Evolutionary conservation across 1,284 basidiomycete species (phyloP), one percentile per base, ranked within the genome.

Genomic region (Prillingera fragicola): DNA sequence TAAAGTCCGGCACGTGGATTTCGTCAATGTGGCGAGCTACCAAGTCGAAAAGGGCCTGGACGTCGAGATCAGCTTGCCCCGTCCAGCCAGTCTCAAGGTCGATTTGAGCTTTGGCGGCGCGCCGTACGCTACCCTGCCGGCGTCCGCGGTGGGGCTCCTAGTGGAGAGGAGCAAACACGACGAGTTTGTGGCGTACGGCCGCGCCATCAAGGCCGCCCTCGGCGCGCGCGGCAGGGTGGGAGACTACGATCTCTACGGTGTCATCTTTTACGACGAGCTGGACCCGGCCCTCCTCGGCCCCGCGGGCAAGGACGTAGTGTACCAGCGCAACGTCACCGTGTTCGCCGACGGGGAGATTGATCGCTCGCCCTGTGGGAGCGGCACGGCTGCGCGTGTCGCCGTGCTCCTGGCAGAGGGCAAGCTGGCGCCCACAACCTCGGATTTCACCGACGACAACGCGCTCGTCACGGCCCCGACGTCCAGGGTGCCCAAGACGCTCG

Each of bases 311-410:
- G 35, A 25, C 12, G 13, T 8, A 3, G 12, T 47, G 15, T 25
- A 32, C 3, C 50, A 55, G 48, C 35, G 45, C 5, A 55, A 50
- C 36, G 44, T 50, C 6, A 38, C 43, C 4, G 42, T 74, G 51
- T 76, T 74, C 42, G 73, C 73, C 5, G 63, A 74, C 48, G 68
- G 70, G 43, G 70, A 74, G 56, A 56, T 75, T 23, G 74, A 76
- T 56, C 63, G 74, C 39, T 75, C 73, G 36, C 74, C 74, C 2
- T 70, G 66, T 5, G 74, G 74, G 7, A 73, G 71, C 8, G 69
- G 72, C 4, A 74, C 75, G 14, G 70, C 65, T 38, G 74, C 73
- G 7, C 67, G 73, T 2, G 63, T 74, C 5, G 73, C 73, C 2
- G 54, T 74, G 10, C 71, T 67, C n/a, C 54, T 72, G 2, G 66